A percentile compares a stretch with the other conserved stretches of the same genome.
phyloP scores from a whole-genome alignment of 176 grass and related monocot species.

The Ananas comosus region DNA sequence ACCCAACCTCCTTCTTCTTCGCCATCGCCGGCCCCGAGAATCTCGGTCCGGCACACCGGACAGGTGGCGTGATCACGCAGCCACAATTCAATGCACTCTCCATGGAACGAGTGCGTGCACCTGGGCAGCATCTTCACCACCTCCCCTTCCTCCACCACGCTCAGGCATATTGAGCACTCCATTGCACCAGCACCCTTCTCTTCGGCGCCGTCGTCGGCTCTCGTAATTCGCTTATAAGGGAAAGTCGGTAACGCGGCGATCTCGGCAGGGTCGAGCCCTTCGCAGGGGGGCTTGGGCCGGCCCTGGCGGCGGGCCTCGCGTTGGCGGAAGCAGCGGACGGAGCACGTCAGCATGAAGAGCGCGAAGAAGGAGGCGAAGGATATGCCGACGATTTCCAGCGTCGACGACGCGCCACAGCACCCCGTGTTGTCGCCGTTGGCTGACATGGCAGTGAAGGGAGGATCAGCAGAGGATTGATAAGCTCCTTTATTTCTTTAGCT shows the following conservation, averaged over 20 bases:
- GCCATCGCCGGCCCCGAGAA: background rate
- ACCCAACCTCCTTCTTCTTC: background rate
- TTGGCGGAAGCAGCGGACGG: conserved; percentile 4
- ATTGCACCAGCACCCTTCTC: background rate
- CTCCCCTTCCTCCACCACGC: conserved; percentile 10
- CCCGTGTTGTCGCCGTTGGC: conserved; percentile 1
- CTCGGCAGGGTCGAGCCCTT: conserved; percentile 1
- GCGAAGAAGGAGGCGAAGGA: conserved; percentile 11
- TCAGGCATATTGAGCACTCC: conserved; percentile 21
- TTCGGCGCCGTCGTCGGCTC: background rate
- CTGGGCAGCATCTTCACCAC: conserved; percentile 11
- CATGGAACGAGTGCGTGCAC: conserved; percentile 25
- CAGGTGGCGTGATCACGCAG: conserved; percentile 12
- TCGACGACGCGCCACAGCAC: conserved; percentile 12
- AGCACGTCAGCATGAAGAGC: conserved; percentile 23
- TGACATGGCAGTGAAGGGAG: conserved; percentile 15
- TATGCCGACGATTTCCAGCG: conserved; percentile 21
- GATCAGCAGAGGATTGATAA: background rate
- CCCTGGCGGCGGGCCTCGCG: background rate
- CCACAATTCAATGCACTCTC: conserved; percentile 16
- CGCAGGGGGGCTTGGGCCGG: background rate
- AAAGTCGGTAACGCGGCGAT: conserved; percentile 17
- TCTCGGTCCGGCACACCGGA: conserved; percentile 11
- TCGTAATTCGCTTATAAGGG: background rate
- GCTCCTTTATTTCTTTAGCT: background rate